These are phyloP conservation scores for Cryptococcus wingfieldii DNA, from an alignment of 1,284 basidiomycete genomes.

Conservation along the genomic window DNA sequence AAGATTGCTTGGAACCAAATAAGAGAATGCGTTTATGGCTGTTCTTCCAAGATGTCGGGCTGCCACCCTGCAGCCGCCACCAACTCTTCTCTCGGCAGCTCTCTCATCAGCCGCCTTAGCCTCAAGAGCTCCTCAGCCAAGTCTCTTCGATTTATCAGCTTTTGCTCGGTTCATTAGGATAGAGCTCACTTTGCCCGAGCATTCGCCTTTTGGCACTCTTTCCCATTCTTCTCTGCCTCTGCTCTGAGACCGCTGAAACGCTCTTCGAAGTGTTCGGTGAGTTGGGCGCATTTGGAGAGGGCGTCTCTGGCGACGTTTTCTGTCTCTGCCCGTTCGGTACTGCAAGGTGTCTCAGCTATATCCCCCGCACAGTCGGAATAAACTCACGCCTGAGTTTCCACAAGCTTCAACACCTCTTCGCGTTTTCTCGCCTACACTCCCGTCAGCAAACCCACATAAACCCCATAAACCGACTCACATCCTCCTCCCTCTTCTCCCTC, in stretches of 20 bases:
- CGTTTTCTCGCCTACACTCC: conserved; percentile 24
- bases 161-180: neutral
- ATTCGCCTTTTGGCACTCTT: conserved; percentile 24
- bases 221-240: conserved; percentile 22
- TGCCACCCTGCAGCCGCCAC: conserved; percentile 3
- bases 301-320: conserved; percentile 24
- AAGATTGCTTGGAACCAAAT: neutral
- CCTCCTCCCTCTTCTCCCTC: conserved; percentile 32
- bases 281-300: conserved; percentile 7
- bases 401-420: conserved; percentile 25
- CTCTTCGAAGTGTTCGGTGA: conserved; percentile 18
- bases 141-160: conserved; percentile 18
- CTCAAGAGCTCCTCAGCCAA: conserved; percentile 30
- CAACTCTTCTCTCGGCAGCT: conserved; percentile 11
- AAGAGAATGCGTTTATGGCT: neutral
- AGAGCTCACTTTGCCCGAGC: conserved; percentile 28
- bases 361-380: neutral
- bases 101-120: conserved; percentile 33
- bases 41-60: neutral
- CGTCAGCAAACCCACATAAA: neutral
- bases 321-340: conserved; percentile 29
- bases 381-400: conserved; percentile 27
- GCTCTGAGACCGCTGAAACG: conserved; percentile 19
- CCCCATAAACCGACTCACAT: conserved; percentile 17
- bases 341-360: conserved; percentile 8